phyloP scores from a whole-genome alignment of 164 flowering plant genomes.

The Warburgia ugandensis region DNA sequence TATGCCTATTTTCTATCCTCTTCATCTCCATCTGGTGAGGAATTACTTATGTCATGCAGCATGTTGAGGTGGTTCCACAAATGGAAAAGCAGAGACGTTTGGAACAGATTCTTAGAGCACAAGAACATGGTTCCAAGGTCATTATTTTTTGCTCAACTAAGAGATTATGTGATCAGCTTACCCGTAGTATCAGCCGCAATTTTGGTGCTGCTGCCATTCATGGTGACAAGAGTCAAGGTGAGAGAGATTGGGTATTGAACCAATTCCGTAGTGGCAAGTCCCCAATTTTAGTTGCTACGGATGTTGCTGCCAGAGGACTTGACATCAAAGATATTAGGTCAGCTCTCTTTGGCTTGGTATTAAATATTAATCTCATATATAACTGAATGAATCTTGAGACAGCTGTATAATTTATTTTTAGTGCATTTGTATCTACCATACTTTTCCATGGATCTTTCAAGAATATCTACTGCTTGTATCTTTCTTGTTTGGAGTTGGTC shows the following conservation, averaged over 20 bases:
- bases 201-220: slow-evolving; percentile 93
- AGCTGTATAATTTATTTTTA: no score
- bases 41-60: slow-evolving; percentile 32
- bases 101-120: slow-evolving; percentile 79
- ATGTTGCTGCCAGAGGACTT: slow-evolving; percentile 95
- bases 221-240: slow-evolving; percentile 88
- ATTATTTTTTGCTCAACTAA: slow-evolving; percentile 87
- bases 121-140: slow-evolving; percentile 78
- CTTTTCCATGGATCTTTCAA: no score
- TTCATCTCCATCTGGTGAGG: no score
- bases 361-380: no score
- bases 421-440: no score
- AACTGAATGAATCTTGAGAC: no score
- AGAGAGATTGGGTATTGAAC: slow-evolving; percentile 87
- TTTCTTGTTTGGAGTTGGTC: no score
- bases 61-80: slow-evolving; percentile 83
- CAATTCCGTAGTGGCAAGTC: slow-evolving; percentile 76
- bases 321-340: slow-evolving; percentile 91
- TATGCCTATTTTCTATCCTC: no score
- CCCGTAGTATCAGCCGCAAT: slow-evolving; percentile 63
- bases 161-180: slow-evolving; percentile 79
- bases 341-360: slow-evolving; percentile 3
- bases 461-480: no score
- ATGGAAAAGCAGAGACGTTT: slow-evolving; percentile 80
- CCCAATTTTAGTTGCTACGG: slow-evolving; percentile 85